These are phyloP conservation scores for Tuber magnatum DNA, from an alignment of 495 filamentous ascomycete genomes.

Conservation along the genomic window DNA sequence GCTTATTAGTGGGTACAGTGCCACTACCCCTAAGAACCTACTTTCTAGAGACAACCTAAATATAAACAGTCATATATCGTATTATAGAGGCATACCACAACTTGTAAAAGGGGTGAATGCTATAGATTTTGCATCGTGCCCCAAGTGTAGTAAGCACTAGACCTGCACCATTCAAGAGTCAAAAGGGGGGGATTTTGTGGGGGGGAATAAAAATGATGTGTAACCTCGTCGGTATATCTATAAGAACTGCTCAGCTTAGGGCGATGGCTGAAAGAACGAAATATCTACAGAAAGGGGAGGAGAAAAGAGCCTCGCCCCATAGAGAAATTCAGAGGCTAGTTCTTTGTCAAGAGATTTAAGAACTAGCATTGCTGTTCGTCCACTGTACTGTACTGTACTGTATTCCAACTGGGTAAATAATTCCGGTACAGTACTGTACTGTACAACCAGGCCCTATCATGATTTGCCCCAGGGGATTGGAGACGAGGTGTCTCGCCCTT, in stretches of 20 bases:
- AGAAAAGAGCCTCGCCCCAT: background rate
- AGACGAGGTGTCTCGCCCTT: background rate
- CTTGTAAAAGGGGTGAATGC: background rate
- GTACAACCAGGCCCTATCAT: background rate
- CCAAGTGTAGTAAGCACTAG: background rate
- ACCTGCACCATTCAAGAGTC: background rate
- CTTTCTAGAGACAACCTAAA: background rate
- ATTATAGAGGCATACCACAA: background rate
- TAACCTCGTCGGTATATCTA: background rate
- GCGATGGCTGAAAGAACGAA: background rate
- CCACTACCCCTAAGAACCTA: background rate
- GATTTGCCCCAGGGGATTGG: background rate
- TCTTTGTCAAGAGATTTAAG: background rate
- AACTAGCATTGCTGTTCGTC: background rate
- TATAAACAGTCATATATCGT: background rate
- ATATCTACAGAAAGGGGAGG: background rate
- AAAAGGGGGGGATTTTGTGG: background rate
- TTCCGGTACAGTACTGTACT: too few species aligned
- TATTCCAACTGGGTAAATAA: background rate
- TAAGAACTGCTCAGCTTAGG: background rate
- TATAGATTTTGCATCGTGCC: background rate
- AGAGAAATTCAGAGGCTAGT: background rate
- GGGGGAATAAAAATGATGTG: background rate
- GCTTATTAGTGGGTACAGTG: background rate
- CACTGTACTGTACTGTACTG: background rate